Evolutionary conservation across 768 basidiomycete genomes (phyloP).

Genomic region (Sarcodon sp.): DNA sequence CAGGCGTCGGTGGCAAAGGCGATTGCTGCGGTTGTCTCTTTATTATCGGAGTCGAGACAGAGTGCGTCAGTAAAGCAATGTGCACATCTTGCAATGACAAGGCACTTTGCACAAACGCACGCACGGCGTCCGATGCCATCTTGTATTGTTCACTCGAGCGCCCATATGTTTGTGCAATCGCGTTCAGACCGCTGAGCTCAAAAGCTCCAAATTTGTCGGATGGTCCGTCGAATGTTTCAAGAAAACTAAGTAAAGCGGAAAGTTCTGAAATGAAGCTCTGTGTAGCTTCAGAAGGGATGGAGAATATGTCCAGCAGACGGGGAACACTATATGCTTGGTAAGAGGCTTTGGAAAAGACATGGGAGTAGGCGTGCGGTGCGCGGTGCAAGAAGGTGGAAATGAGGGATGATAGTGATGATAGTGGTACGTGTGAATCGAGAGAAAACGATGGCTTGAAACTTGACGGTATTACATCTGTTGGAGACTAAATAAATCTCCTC

Average conservation of each 20-base stretch:
- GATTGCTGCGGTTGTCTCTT: constrained; percentile 30
- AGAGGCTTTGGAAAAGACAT: constrained; percentile 29
- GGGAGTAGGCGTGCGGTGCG: constrained; percentile 44
- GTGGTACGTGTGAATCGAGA: constrained; percentile 16
- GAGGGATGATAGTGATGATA: constrained; percentile 35
- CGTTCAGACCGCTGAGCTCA: constrained; percentile 37
- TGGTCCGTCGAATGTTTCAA: constrained; percentile 31
- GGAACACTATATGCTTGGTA: constrained; percentile 14
- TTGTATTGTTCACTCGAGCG: constrained; percentile 40
- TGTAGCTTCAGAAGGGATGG: constrained; percentile 23
- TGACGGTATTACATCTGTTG: constrained; percentile 44
- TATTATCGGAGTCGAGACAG: constrained; percentile 2
- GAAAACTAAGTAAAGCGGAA: constrained; percentile 37
- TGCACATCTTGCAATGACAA: constrained; percentile 26
- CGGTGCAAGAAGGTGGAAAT: constrained; percentile 44
- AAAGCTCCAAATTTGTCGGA: constrained; percentile 45
- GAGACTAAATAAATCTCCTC: neutral
- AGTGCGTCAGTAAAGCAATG: constrained; percentile 38
- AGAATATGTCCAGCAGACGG: constrained; percentile 28
- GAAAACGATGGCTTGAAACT: constrained; percentile 36
- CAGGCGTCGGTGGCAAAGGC: constrained; percentile 30
- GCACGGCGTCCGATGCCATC: constrained; percentile 30
- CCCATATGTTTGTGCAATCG: constrained; percentile 35
- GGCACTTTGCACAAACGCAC: constrained; percentile 31
- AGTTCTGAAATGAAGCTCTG: constrained; percentile 27